These are phyloP conservation scores for Cucurbita maxima DNA, from an alignment of 306 rosid species.

Conservation along the genomic window DNA sequence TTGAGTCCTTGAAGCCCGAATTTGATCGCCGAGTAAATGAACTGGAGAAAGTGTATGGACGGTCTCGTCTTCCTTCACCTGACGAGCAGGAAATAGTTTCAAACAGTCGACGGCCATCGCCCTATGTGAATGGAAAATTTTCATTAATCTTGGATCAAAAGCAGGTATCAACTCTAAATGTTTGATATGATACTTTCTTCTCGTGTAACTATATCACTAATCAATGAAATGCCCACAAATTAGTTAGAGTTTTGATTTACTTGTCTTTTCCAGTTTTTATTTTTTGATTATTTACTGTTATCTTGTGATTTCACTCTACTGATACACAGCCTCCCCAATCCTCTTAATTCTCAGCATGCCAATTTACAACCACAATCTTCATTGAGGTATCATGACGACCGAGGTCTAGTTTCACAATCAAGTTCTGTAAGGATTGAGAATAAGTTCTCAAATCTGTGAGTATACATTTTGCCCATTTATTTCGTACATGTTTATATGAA, in stretches of 20 bases:
- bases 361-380: conserved; percentile 44
- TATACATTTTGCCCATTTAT: conserved; percentile 8
- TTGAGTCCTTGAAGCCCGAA: conserved; percentile 69
- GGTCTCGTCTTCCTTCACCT: conserved; percentile 23
- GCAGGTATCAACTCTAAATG: conserved; percentile 30
- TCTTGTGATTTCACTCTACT: background rate
- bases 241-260: background rate
- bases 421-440: conserved; percentile 39
- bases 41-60: conserved; percentile 31
- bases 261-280: background rate
- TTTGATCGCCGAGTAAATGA: conserved; percentile 28
- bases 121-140: conserved; percentile 29
- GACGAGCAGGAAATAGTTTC: conserved; percentile 23
- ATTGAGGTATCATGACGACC: conserved; percentile 34
- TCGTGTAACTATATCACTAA: background rate
- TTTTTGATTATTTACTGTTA: background rate
- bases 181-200: background rate
- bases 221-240: background rate
- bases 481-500: background rate
- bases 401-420: conserved; percentile 22
- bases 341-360: conserved; percentile 36
- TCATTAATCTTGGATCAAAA: conserved; percentile 18
- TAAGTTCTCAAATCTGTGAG: conserved; percentile 77
- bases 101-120: conserved; percentile 27
- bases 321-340: background rate